phyloP scores from a whole-genome alignment of 305 asterid genomes.

The Fraxinus nigra region DNA sequence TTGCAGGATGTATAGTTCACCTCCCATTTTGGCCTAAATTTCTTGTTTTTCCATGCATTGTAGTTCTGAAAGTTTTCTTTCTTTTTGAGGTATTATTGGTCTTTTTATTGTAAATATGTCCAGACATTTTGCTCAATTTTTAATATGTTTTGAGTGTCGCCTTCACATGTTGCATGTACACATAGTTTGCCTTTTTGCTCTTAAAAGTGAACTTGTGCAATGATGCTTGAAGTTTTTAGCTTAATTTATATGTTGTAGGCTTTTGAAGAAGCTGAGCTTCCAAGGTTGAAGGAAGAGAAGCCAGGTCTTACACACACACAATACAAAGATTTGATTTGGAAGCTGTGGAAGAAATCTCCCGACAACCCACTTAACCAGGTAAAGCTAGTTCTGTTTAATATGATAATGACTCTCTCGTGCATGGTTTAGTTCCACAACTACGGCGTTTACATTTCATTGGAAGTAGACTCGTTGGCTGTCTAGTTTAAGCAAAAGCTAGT shows the following conservation, averaged over 20 bases:
- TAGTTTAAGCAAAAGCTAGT: neutral
- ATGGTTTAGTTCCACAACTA: neutral
- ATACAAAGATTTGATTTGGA: conserved; percentile 96
- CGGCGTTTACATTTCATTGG: neutral
- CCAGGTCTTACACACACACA: conserved; percentile 94
- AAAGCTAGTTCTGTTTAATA: neutral
- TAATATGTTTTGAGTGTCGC: neutral
- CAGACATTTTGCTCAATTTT: neutral
- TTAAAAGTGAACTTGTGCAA: neutral
- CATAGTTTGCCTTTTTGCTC: neutral
- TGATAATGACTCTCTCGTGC: neutral
- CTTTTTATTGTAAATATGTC: neutral
- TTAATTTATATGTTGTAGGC: conserved; percentile 46
- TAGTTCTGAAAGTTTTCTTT: neutral
- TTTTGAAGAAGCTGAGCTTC: conserved; percentile 96
- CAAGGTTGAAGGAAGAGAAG: conserved; percentile 78
- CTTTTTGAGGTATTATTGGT: neutral
- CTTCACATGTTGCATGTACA: neutral
- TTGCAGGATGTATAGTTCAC: neutral
- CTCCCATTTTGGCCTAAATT: neutral
- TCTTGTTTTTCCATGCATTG: neutral
- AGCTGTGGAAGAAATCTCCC: conserved; percentile 96
- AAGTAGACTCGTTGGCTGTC: neutral
- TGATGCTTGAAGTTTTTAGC: neutral
- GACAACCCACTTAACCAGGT: conserved; percentile 97